Conservation (phyloP, 441 rosid genomes). For the Euphorbia celastroides region DNA sequence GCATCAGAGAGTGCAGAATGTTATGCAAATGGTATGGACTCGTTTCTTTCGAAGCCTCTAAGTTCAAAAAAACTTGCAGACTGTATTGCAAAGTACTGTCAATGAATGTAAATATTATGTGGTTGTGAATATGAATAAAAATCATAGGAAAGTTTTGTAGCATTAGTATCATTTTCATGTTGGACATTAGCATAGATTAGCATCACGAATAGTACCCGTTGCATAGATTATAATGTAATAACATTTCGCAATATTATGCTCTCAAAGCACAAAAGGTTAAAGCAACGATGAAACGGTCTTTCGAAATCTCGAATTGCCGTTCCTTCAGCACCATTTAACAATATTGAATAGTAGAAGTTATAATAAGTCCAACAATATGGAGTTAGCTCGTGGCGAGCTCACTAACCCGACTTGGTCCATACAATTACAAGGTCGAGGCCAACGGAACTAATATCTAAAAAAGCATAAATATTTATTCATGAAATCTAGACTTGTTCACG, state of each 20-base stretch:
- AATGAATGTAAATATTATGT: constrained; percentile 39
- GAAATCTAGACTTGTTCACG: too few species aligned
- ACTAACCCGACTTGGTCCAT: too few species aligned
- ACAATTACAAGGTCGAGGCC: too few species aligned
- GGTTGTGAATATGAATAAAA: constrained; percentile 30
- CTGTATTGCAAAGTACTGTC: constrained; percentile 60
- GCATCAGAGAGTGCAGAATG: constrained; percentile 66
- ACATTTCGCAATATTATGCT: background rate
- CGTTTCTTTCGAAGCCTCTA: constrained; percentile 87
- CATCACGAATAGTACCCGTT: constrained; percentile 24
- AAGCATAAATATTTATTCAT: too few species aligned
- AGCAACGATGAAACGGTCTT: too few species aligned
- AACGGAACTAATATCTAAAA: too few species aligned
- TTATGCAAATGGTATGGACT: constrained; percentile 89
- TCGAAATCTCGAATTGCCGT: too few species aligned
- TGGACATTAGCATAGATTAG: constrained; percentile 22
- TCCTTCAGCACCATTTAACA: too few species aligned
- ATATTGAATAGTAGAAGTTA: too few species aligned
- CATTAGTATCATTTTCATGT: constrained; percentile 22
- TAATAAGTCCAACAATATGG: too few species aligned
- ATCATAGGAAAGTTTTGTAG: constrained; percentile 53
- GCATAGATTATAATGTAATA: constrained; percentile 16
- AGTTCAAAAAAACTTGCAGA: constrained; percentile 71
- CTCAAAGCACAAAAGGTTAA: background rate
- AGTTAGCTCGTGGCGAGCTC: too few species aligned